Base-by-base conservation (phyloP, 179 eudicot species). In the Pouteria campechiana region DNA sequence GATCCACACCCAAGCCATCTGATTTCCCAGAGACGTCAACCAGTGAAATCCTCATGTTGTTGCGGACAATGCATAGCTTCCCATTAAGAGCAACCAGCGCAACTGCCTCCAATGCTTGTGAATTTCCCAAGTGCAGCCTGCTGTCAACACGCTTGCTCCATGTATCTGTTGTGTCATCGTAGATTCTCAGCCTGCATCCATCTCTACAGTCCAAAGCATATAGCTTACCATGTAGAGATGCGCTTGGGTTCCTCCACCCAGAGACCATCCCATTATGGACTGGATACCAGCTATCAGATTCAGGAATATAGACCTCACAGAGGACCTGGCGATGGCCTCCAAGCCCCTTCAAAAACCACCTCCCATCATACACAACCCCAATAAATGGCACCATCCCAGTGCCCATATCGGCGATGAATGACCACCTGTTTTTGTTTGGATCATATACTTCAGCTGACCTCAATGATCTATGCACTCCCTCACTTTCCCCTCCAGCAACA, bases 401-500 rank as follows among this genome's bases (percentile, higher is more conserved):
- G 55, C 93, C 74, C 96, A 86, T 86, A 41, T 83, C 93, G 1
- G 86, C 63, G 32, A 87, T 79, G 39, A 79, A 58, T 13, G 79
- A 72, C 96, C 96, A 87, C 27, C 83, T 37, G 25, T 79, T 83
- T 60, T 83, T 87, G 60, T 65, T 77, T 2, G 94, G 96, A 58
- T 87, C 96, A 35, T 74, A 87, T 17, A 83, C 83, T 60, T 87
- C 96, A 0, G 89, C 93, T 5, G 96, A 87, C 40, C 81, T 72
- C 27, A 83, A 53, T 3, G 96, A 73, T 17, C 82, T 68, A 27
- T 63, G 75, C 13, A 64, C 65, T 10, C 90, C 90, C 47, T 87
- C 96, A 7, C 76, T 79, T 46, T 87, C 90, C 2, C 96, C 96
- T n/a, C 96, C 96, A 5, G 96, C 96, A 11, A 87, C 96, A 48